Percentiles rank a stretch among this genome's conserved stretches.
phyloP scores from a whole-genome alignment of 331 rosid species.

The Telfairia occidentalis region DNA sequence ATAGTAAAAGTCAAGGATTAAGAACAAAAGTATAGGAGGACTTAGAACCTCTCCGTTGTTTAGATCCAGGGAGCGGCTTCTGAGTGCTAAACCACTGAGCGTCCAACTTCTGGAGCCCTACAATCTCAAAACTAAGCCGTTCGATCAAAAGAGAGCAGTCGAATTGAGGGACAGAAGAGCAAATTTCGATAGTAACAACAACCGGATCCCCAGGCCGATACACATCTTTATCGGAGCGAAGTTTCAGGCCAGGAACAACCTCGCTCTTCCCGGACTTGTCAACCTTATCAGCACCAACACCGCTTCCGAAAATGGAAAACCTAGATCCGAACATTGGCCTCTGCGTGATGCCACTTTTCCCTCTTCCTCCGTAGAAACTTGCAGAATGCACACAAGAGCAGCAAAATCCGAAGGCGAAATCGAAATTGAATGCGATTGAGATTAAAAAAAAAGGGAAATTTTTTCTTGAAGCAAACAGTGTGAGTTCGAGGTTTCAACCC shows the following conservation, averaged over 20 bases:
- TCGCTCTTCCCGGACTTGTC: conserved; percentile 22
- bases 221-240: conserved; percentile 65
- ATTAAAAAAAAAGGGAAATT: no score
- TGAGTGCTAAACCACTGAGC: conserved; percentile 85
- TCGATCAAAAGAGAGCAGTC: conserved; percentile 58
- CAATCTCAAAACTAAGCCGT: conserved; percentile 69
- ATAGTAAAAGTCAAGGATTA: neutral
- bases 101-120: conserved; percentile 76
- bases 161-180: conserved; percentile 14
- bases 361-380: no score
- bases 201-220: conserved; percentile 88
- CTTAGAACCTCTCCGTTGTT: conserved; percentile 68
- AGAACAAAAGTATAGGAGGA: neutral
- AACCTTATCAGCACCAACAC: conserved; percentile 25
- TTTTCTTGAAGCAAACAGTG: no score
- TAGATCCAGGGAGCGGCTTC: conserved; percentile 63
- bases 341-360: conserved; percentile 2
- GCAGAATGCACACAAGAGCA: no score
- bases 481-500: no score
- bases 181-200: conserved; percentile 57
- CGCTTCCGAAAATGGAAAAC: conserved; percentile 53
- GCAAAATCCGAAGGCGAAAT: no score
- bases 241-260: conserved; percentile 40
- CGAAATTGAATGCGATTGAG: no score
- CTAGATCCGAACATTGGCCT: conserved; percentile 50